A percentile compares a stretch with the other conserved stretches of the same genome.
These are phyloP conservation scores for Copromyces sp. DNA, from an alignment of 495 filamentous ascomycete species.

Conservation along the genomic window DNA sequence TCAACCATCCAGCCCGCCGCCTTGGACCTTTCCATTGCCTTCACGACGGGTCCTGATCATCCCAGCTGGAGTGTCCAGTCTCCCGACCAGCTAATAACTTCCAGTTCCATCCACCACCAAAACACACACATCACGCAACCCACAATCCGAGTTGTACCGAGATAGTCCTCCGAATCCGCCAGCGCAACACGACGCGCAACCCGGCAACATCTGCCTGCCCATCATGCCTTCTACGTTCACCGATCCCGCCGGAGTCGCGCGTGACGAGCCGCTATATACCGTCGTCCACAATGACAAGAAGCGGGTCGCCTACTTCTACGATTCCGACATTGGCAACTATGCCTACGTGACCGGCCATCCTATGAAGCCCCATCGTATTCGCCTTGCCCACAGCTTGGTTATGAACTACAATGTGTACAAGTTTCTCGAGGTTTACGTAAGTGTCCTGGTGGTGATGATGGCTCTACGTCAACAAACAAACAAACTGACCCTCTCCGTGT, in stretches of 20 bases:
- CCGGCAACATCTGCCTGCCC: neutral
- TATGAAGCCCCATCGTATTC: slow-evolving; percentile 98
- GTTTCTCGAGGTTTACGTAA: slow-evolving; percentile 97
- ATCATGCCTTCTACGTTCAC: slow-evolving; percentile 15
- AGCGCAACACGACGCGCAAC: neutral
- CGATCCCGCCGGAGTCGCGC: slow-evolving; percentile 25
- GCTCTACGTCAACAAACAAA: slow-evolving; percentile 2
- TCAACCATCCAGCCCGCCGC: neutral
- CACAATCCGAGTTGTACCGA: neutral
- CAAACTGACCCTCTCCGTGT: neutral
- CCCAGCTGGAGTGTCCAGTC: neutral
- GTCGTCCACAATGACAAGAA: slow-evolving; percentile 37
- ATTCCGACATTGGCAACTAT: slow-evolving; percentile 92
- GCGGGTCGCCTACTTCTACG: slow-evolving; percentile 93
- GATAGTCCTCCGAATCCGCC: neutral
- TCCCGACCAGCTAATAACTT: neutral
- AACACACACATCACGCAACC: neutral
- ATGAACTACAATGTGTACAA: slow-evolving; percentile 99
- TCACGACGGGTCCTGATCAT: neutral
- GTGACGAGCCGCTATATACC: slow-evolving; percentile 22
- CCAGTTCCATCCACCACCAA: neutral
- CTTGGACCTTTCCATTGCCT: neutral
- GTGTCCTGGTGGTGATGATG: slow-evolving; percentile 20
- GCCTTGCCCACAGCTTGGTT: slow-evolving; percentile 90
- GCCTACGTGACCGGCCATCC: slow-evolving; percentile 97